A percentile compares a stretch with the other conserved stretches of the same genome.
Conservation (phyloP, 2,329 filamentous ascomycete genomes). For the Dothistroma septosporum region DNA sequence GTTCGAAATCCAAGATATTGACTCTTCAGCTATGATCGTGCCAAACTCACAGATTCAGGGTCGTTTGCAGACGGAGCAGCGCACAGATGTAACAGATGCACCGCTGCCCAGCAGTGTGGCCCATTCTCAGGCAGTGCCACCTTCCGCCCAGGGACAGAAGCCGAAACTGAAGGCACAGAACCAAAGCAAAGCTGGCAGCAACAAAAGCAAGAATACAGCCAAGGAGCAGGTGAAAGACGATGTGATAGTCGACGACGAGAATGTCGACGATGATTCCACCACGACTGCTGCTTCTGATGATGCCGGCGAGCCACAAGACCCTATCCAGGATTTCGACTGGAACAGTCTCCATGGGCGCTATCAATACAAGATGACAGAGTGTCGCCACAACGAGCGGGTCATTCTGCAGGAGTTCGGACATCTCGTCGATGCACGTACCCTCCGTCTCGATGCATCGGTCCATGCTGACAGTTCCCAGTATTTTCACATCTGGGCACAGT, state of each 20-base stretch:
- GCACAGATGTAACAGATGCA: neutral
- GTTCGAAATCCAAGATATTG: constrained; percentile 3
- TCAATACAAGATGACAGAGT: constrained; percentile 59
- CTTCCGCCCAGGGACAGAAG: neutral
- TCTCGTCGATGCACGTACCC: constrained; percentile 57
- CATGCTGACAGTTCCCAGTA: constrained; percentile 51
- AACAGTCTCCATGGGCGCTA: constrained; percentile 68
- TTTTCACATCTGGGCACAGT: constrained; percentile 73
- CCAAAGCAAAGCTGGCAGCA: neutral
- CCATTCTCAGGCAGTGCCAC: neutral
- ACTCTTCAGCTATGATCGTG: neutral
- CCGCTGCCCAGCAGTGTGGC: neutral
- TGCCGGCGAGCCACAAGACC: constrained; percentile 24
- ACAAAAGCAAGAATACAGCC: neutral
- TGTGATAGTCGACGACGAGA: neutral
- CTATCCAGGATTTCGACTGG: constrained; percentile 66
- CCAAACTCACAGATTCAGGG: constrained; percentile 1
- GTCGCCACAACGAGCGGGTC: constrained; percentile 60
- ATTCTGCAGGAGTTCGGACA: constrained; percentile 27
- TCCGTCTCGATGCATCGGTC: neutral
- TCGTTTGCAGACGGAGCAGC: neutral
- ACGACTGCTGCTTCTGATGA: constrained; percentile 20
- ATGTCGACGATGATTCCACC: constrained; percentile 16
- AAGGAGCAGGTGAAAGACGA: constrained; percentile 1
- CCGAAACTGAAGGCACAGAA: neutral